phyloP scores from a whole-genome alignment of 805 yeast species.

The Nakazawaea pomicola region DNA sequence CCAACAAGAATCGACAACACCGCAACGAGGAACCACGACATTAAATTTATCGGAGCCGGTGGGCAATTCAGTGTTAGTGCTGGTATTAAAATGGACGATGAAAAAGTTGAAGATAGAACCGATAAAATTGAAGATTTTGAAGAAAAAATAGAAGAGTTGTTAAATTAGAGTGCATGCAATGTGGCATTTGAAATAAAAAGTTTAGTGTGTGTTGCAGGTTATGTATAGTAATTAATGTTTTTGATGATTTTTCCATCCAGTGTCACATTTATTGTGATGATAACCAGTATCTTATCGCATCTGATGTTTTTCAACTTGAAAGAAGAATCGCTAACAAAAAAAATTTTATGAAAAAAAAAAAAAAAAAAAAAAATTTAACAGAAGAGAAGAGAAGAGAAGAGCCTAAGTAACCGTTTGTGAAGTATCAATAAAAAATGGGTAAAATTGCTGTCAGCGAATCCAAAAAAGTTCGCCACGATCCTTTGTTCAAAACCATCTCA shows the following conservation, averaged over 20 bases:
- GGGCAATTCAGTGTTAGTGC: conserved; percentile 94
- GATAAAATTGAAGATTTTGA: conserved; percentile 51
- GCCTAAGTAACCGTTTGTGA: neutral
- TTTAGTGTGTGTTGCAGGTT: neutral
- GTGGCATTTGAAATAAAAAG: too few relatives aligned
- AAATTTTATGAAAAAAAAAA: conserved; percentile 1
- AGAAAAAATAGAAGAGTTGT: conserved; percentile 18
- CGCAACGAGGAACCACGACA: conserved; percentile 79
- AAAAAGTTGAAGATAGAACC: conserved; percentile 44
- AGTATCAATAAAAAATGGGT: conserved; percentile 49
- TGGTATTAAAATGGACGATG: conserved; percentile 59
- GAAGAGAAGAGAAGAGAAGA: neutral
- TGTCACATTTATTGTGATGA: too few relatives aligned
- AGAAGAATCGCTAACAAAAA: neutral
- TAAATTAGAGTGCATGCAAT: conserved; percentile 1
- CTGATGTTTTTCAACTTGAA: neutral
- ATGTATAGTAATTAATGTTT: neutral
- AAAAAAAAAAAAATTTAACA: neutral
- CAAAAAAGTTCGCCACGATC: conserved; percentile 71
- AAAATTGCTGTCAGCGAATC: conserved; percentile 48
- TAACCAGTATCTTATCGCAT: too few relatives aligned
- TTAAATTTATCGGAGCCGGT: conserved; percentile 80
- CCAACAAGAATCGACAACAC: conserved; percentile 93
- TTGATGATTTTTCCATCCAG: neutral
- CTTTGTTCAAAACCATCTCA: conserved; percentile 74